Base-by-base conservation (phyloP, 257 asterid genomes). In the Ajuga chamaepitys region DNA sequence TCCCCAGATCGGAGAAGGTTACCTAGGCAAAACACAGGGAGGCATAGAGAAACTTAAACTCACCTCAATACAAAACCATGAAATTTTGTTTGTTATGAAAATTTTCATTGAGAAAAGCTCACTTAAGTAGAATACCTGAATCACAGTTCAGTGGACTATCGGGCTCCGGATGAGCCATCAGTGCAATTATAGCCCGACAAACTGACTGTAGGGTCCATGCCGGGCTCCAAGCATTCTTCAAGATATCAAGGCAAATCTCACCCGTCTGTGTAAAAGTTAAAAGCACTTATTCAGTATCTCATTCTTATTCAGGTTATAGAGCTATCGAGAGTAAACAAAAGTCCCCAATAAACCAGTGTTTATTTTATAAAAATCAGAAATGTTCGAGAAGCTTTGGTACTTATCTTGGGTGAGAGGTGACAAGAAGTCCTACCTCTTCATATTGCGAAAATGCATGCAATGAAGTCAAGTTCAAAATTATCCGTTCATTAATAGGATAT, bases 191-290 rank as follows among this genome's bases (percentile, higher is more conserved):
- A 81, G 99, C 99, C 80, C 98, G 82, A 75, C 99, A 94, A 73
- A 94, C 95, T 53, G 99, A 94, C 65, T 94, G 99, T 67, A 94
- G 87, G 7, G 99, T 94, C 99, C 99, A 94, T 38, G 99, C 99
- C 12, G 99, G 99, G 66, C 99, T 94, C 99, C 99, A 88, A 45
- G 95, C 96, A 35, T 83, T 90, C 85, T 94, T 94, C 93, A 94
- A 83, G 70, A 94, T 94, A 86, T 94, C 99, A 72, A 94, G 97
- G 86, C 99, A 94, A 76, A 94, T 94, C 82, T 94, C 99, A 80
- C 99, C 97, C 0, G 96, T 88, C 99, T 94, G 83, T 67, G 51
- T 28, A 72, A 67, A 7, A 51, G 34, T 21, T 25, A 17, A 51
- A 57, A 9, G 13, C 58, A 45, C 1, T 5, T 18, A 51, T 32